A percentile compares a stretch with the other conserved stretches of the same genome.
Conservation (phyloP, 352 stramenopile species). For the Pythium rishiriense region DNA sequence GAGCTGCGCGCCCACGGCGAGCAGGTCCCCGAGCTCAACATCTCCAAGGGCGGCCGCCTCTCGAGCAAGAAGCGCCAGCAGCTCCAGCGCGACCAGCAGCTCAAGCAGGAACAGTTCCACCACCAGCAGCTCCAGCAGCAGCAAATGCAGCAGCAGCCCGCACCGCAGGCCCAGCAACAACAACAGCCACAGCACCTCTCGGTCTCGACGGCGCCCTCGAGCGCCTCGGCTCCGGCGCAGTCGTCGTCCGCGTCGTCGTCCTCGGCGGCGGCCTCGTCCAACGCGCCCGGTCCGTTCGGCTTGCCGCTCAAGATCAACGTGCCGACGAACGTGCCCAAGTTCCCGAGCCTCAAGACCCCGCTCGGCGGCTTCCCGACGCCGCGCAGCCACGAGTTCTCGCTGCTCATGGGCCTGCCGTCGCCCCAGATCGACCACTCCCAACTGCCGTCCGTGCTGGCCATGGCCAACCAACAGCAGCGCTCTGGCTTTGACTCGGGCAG, state of each 20-base stretch:
- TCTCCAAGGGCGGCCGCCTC: conserved; percentile 69
- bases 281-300: conserved; percentile 51
- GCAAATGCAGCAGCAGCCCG: conserved; percentile 35
- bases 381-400: conserved; percentile 65
- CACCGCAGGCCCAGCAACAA: conserved; percentile 26
- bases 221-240: conserved; percentile 6
- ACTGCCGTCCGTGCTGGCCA: conserved; percentile 64
- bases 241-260: conserved; percentile 7
- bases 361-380: conserved; percentile 66
- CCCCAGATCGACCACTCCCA: conserved; percentile 78
- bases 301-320: conserved; percentile 77
- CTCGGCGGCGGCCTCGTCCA: background rate
- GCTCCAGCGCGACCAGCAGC: conserved; percentile 63
- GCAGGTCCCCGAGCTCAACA: conserved; percentile 72
- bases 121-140: conserved; percentile 72
- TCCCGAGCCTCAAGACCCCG: conserved; percentile 54
- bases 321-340: conserved; percentile 68
- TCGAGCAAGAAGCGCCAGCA: conserved; percentile 76
- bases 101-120: conserved; percentile 80
- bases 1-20: conserved; percentile 69
- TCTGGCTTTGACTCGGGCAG: conserved; percentile 36
- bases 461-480: conserved; percentile 51
- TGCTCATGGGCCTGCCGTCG: conserved; percentile 65
- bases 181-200: conserved; percentile 7
- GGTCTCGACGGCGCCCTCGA: background rate